These are phyloP conservation scores for Lactifluus volemus DNA, from an alignment of 768 basidiomycete species.

Conservation along the genomic window DNA sequence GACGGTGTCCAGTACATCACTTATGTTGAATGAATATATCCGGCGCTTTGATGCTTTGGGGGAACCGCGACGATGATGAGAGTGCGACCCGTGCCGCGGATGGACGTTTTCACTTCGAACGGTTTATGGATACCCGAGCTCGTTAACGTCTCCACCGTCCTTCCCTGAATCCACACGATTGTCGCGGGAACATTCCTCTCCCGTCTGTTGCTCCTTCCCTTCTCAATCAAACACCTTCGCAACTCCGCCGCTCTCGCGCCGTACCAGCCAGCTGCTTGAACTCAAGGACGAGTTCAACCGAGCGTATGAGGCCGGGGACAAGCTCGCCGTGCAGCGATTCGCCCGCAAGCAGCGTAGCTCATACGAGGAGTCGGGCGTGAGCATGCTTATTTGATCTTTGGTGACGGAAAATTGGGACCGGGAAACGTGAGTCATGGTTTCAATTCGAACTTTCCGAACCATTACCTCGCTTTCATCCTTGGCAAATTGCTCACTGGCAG, in stretches of 20 bases:
- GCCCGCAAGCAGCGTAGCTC: conserved; percentile 41
- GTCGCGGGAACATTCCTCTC: conserved; percentile 53
- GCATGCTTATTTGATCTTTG: too few relatives aligned
- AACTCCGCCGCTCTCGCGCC: conserved; percentile 53
- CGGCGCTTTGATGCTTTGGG: conserved; percentile 9
- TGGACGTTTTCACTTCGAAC: conserved; percentile 3
- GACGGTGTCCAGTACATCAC: too few relatives aligned
- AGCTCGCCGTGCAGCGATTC: conserved; percentile 33
- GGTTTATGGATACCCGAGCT: conserved; percentile 48
- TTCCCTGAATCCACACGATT: conserved; percentile 85
- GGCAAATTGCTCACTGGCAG: too few relatives aligned
- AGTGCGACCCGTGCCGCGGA: neutral
- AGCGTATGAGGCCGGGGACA: conserved; percentile 29
- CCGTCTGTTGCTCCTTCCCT: conserved; percentile 52
- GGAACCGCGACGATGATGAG: conserved; percentile 5
- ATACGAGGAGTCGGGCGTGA: conserved; percentile 58
- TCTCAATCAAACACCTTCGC: conserved; percentile 47
- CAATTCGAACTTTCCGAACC: too few relatives aligned
- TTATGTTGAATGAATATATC: conserved; percentile 13
- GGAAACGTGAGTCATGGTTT: too few relatives aligned
- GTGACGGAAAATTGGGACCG: too few relatives aligned
- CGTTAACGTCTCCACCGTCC: conserved; percentile 56
- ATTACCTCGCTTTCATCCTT: too few relatives aligned
- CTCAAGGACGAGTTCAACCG: conserved; percentile 41
- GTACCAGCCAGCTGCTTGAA: conserved; percentile 47